Evolutionary conservation across 75 land plant genomes (phyloP).

Genomic region (Ceratopteris richardii): DNA sequence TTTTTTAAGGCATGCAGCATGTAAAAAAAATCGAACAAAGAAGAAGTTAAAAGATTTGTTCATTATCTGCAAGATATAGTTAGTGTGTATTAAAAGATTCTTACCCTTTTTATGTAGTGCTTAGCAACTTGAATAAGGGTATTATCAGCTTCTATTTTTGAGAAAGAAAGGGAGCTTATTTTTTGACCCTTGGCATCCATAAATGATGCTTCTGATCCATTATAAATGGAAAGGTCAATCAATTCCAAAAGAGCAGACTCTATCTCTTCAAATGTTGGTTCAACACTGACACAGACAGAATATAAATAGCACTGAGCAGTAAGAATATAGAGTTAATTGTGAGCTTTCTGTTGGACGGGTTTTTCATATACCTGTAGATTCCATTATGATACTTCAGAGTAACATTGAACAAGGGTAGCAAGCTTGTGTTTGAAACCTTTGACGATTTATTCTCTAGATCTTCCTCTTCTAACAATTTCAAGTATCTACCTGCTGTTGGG

Average conservation of each 20-base stretch:
- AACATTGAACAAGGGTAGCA: slow-evolving; percentile 19
- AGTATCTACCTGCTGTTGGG: neutral
- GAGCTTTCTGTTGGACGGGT: neutral
- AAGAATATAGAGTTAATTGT: neutral
- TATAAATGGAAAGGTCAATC: slow-evolving; percentile 11
- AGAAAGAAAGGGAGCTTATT: slow-evolving; percentile 8
- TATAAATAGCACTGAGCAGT: neutral
- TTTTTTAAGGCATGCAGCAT: too few species aligned
- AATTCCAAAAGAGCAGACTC: slow-evolving; percentile 10
- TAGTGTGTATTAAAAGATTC: too few species aligned
- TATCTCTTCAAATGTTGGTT: slow-evolving; percentile 23
- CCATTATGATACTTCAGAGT: slow-evolving; percentile 18
- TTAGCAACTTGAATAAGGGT: slow-evolving; percentile 27
- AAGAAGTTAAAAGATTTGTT: too few species aligned
- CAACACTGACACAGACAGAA: slow-evolving; percentile 8
- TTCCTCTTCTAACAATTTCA: neutral
- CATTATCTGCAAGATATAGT: too few species aligned
- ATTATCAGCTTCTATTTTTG: slow-evolving; percentile 17
- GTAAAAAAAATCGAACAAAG: too few species aligned
- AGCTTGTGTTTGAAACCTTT: neutral
- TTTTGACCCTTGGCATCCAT: slow-evolving; percentile 17
- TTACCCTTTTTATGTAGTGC: slow-evolving; percentile 25
- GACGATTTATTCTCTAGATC: neutral
- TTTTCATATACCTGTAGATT: slow-evolving; percentile 20
- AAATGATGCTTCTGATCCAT: slow-evolving; percentile 15